Evolutionary conservation across 1,284 basidiomycete species (phyloP), one percentile per base, ranked within the genome.

Genomic region (Ganoderma boninense): DNA sequence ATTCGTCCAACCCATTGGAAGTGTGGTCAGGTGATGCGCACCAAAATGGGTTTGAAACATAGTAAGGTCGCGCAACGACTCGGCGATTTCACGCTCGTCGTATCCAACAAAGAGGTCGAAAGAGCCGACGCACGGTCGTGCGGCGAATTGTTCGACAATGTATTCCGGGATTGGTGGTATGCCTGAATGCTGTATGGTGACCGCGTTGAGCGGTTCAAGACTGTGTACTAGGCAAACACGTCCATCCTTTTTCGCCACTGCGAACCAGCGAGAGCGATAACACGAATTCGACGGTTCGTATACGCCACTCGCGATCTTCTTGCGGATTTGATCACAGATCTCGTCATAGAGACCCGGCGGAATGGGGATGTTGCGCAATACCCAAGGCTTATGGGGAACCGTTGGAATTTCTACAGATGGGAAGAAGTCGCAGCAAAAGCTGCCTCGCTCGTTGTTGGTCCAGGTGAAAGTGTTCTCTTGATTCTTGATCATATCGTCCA

Each of bases 1-100:
- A 63, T 85, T 84, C 0, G 82, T 83, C 78, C 78, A 85, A 0
- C 84, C 84, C 82, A 82, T 83, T 0, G 82, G 83, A 0, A 84
- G 68, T 0, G 73, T 77, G 0, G 69, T 72, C 0, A 83, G 75
- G 20, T 75, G 73, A 16, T 75, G 65, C 4, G 75, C 73, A 14
- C 79, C 77, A 49, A 70, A 66, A 2, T 44, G 70, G 62, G 68
- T 76, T 73, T 71, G 64, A 60, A 69, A 76, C 0, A 74, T 74
- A 0, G 76, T 80, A 16, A 77, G 65, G 62, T 84, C 81, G 1
- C 80, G n/a, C 60, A 0, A 80, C 82, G 1, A 29, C 38, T 70
- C 59, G 0, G 70, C 76, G 2, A 85, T 65, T 4, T 64, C 29
- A 0, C 72, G 69, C 29, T 76, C 70, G 57, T 79, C 73, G 43